Base-by-base conservation (phyloP, 2,329 filamentous ascomycete genomes). In the Chrysosphaeria jannelii region DNA sequence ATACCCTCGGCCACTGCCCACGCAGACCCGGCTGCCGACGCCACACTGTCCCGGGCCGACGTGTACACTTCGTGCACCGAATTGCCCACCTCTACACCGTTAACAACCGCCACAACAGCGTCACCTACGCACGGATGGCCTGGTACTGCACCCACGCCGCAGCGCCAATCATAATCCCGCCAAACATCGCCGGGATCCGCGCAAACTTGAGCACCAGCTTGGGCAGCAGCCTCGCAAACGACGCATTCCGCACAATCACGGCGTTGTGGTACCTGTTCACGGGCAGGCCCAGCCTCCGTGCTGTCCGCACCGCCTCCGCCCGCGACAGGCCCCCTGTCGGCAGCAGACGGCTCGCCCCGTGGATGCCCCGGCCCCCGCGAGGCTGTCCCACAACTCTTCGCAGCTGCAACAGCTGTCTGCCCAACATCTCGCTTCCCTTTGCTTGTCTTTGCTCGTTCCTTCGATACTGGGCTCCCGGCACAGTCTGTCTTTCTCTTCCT, bases 91-190 rank as follows among this genome's bases (percentile, higher is more conserved):
- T 76, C 64, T 60, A 28, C 8, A 2, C 23, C 33, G 37, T 28
- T 26, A 23, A 22, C 12, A 13, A n/a, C n/a, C n/a, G n/a, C n/a
- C n/a, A 18, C 7, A 18, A 18, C 7, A n/a, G 16, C n/a, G 16
- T 18, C n/a, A 5, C 5, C 10, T 21, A 21, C 71, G 31, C 57
- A 79, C 72, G 72, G 26, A 68, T 65, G 31, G 85, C 81, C 45
- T 97, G 85, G 41, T 97, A 93, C 41, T 97, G 85, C 23, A 97
- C 49, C 57, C 90, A 97, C 13, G 78, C 78, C 28, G 88, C 48
- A 3, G 72, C 74, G 9, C 75, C 79, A 33, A 97, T 60, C 37
- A 78, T 74, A 22, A 79, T 59, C 20, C 76, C 78, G 20, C 81
- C 85, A 36, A 90, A 79, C 48, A 91, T 69, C 27, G 85, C 85